Conservation (phyloP, 1,284 basidiomycete genomes). For the Ustilago curta region DNA sequence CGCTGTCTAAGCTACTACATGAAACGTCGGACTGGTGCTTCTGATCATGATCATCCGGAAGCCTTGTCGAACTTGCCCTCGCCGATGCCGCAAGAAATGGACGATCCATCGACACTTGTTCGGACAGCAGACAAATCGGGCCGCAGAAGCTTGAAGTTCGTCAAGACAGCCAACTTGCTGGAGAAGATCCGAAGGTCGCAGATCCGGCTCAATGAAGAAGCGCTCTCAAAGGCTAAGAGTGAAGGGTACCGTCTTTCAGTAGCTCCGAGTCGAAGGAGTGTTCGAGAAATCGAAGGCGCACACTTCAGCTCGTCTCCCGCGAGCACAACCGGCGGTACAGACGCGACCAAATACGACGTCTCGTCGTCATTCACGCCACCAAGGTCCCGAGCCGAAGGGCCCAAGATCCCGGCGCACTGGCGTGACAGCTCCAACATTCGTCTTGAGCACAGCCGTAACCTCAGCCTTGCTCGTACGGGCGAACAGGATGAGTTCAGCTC, state of each 20-base stretch:
- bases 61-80: neutral
- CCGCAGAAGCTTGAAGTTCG: constrained; percentile 17
- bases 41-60: neutral
- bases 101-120: neutral
- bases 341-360: constrained; percentile 6
- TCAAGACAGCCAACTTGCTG: constrained; percentile 26
- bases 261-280: neutral
- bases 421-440: constrained; percentile 12
- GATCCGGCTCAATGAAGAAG: constrained; percentile 33
- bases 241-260: constrained; percentile 2
- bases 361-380: neutral
- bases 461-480: neutral
- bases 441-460: neutral
- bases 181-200: constrained; percentile 33
- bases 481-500: constrained; percentile 3
- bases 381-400: too few species aligned
- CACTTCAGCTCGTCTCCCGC: neutral
- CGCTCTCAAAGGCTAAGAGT: constrained; percentile 12
- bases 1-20: constrained; percentile 51
- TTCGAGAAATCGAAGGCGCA: neutral
- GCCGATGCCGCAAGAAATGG: neutral
- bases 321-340: neutral
- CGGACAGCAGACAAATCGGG: neutral
- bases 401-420: constrained; percentile 21
- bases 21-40: constrained; percentile 15